phyloP scores from a whole-genome alignment of 2,329 filamentous ascomycete genomes.

The Phoma sp. region DNA sequence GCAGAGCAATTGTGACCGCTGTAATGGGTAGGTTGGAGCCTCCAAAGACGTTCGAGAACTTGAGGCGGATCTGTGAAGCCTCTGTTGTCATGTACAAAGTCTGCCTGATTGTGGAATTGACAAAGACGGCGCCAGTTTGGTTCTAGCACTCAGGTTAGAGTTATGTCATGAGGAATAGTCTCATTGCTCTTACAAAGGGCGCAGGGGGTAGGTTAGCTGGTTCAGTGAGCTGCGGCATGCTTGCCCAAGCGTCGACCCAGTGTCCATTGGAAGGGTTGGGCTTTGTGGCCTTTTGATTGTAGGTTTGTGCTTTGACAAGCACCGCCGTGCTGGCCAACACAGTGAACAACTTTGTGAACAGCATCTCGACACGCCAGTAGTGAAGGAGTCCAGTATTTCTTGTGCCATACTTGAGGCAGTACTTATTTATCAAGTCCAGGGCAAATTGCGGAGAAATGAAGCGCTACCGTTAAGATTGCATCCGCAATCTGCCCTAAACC shows the following conservation, averaged over 20 bases:
- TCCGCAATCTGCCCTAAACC: constrained; percentile 22
- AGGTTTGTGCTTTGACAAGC: background rate
- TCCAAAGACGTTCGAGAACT: constrained; percentile 71
- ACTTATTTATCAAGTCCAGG: constrained; percentile 1
- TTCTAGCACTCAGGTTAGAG: constrained; percentile 50
- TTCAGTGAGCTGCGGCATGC: constrained; percentile 71
- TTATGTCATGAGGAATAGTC: too few species aligned
- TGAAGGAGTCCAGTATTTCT: background rate
- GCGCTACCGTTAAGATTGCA: background rate
- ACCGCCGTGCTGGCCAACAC: constrained; percentile 3
- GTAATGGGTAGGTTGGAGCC: constrained; percentile 65
- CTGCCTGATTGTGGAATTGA: constrained; percentile 69
- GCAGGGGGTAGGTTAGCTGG: constrained; percentile 65
- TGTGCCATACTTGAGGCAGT: background rate
- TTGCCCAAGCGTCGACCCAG: constrained; percentile 69
- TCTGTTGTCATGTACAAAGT: constrained; percentile 66
- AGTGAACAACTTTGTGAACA: constrained; percentile 4
- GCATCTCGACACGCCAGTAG: background rate
- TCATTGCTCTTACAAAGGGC: constrained; percentile 54
- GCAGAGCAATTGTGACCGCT: constrained; percentile 63
- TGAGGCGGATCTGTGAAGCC: constrained; percentile 63
- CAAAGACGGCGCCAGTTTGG: constrained; percentile 60
- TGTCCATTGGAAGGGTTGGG: constrained; percentile 46
- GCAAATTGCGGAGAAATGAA: constrained; percentile 4
- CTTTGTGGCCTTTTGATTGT: background rate